A percentile compares a stretch with the other conserved stretches of the same genome.
These are phyloP conservation scores for Sporothrix phasma DNA, from an alignment of 2,329 filamentous ascomycete genomes.

Conservation along the genomic window DNA sequence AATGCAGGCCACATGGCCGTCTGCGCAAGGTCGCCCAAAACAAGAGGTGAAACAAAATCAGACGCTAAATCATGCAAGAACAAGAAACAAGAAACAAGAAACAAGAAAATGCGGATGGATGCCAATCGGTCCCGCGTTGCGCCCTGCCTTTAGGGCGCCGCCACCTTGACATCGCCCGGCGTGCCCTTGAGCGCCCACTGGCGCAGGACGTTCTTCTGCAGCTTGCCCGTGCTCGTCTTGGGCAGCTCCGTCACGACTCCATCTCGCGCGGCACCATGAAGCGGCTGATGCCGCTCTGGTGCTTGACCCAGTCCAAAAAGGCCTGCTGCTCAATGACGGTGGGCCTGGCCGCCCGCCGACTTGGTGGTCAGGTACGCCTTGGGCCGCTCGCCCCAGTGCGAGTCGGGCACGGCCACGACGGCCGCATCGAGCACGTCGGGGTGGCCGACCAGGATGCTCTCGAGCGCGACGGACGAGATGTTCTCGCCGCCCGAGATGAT, in stretches of 20 bases:
- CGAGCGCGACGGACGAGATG: constrained; percentile 86
- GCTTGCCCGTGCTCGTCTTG: constrained; percentile 94
- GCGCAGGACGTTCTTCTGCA: constrained; percentile 86
- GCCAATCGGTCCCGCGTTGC: neutral
- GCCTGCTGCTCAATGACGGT: constrained; percentile 47
- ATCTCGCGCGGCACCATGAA: constrained; percentile 76
- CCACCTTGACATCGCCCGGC: constrained; percentile 2
- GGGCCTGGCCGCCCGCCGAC: constrained; percentile 22
- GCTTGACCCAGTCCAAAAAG: constrained; percentile 77
- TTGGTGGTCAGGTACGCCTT: constrained; percentile 87
- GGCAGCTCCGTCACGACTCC: constrained; percentile 80
- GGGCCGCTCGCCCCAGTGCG: constrained; percentile 91
- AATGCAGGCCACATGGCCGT: neutral
- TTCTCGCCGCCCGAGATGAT: constrained; percentile 98
- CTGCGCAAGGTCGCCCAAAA: neutral
- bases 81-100: neutral
- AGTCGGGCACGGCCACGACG: constrained; percentile 77
- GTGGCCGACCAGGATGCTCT: constrained; percentile 80
- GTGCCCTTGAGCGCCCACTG: constrained; percentile 54
- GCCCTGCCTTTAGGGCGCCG: too few species aligned
- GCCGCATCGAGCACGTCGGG: constrained; percentile 84
- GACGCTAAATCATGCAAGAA: neutral
- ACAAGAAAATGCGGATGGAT: neutral
- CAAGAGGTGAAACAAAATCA: neutral
- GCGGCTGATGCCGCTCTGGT: constrained; percentile 68